Evolutionary conservation across 768 basidiomycete species (phyloP), one percentile per base, ranked within the genome.

Genomic region (Mycena albidolilacea): DNA sequence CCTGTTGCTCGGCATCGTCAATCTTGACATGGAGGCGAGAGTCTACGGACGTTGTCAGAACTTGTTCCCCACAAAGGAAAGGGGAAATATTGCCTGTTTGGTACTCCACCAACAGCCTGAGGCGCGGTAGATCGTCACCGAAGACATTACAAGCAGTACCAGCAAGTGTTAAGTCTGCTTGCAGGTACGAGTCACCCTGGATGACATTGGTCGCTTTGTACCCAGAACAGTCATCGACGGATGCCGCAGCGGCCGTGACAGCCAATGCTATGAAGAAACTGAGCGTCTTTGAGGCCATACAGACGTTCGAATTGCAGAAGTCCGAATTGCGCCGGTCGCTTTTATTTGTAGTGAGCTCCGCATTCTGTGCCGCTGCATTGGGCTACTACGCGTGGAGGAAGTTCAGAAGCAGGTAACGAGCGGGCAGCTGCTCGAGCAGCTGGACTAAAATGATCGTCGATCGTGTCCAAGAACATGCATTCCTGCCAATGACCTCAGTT

Each of bases 171-270:
- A 52, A 52, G n/a, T 52, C 50, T 21, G 50, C 50, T 11, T 52
- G 50, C n/a, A 52, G 50, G 50, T 19, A 52, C n/a, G 50, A 52
- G 50, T 15, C 15, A 10, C 50, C n/a, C 50, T 52, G 50, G n/a
- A 52, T 11, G n/a, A 52, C n/a, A 52, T 52, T 52, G n/a, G n/a
- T 21, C 19, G 50, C 50, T 21, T 52, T 19, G 50, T 52, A 52
- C 50, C 50, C 50, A 52, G 50, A n/a, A n/a, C 50, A 52, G 19
- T 52, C 50, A n/a, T 52, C 50, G 50, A 52, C 19, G n/a, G 50
- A 52, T 52, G 50, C 50, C 21, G 50, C 50, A 21, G 50, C 21
- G 7, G 50, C 50, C 50, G 50, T 15, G 5, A 19, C 19, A n/a
- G 50, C 50, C 15, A 52, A 19, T 21, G 50, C 50, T 52, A 52